phyloP scores from a whole-genome alignment of 2,329 filamentous ascomycete species.

The Erysiphe pulchra region DNA sequence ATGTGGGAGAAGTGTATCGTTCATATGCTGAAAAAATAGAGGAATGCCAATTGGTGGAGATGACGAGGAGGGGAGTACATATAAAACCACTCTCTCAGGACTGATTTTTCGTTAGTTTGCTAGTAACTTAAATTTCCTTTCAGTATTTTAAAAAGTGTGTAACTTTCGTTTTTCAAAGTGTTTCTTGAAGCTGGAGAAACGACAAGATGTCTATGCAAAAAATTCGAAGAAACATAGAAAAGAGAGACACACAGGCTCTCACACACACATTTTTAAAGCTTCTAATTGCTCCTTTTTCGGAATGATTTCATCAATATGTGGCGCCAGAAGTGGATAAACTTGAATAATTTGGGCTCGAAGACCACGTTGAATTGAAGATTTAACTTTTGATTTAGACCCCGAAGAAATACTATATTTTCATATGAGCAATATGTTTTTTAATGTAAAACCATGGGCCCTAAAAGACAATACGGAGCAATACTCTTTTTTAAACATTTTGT shows the following conservation, averaged over 20 bases:
- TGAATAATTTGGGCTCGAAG: slow-evolving; percentile 63
- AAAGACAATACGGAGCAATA: too few species aligned
- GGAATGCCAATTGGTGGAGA: slow-evolving; percentile 17
- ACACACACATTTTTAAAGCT: slow-evolving; percentile 52
- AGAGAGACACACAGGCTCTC: not conserved
- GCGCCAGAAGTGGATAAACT: slow-evolving; percentile 63
- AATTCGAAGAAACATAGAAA: not conserved
- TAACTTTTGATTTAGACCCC: slow-evolving; percentile 81
- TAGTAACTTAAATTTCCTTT: too few species aligned
- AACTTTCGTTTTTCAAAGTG: too few species aligned
- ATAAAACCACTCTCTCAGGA: slow-evolving; percentile 72
- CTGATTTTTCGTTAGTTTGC: slow-evolving; percentile 13
- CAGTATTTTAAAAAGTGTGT: too few species aligned
- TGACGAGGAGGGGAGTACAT: slow-evolving; percentile 41
- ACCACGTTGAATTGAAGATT: slow-evolving; percentile 76
- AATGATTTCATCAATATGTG: slow-evolving; percentile 78
- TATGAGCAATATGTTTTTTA: not conserved
- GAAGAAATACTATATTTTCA: slow-evolving; percentile 25
- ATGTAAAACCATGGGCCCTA: too few species aligned
- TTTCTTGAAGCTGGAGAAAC: too few species aligned
- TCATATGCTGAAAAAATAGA: slow-evolving; percentile 73
- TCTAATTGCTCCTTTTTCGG: slow-evolving; percentile 85
- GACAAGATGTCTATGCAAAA: too few species aligned
- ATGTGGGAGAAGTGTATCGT: slow-evolving; percentile 57
- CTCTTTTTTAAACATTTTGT: too few species aligned